Percentiles rank a stretch among this genome's conserved stretches.
Evolutionary conservation across 345 rosid genomes (phyloP).

Genomic region (Eucalyptus curtisii): DNA sequence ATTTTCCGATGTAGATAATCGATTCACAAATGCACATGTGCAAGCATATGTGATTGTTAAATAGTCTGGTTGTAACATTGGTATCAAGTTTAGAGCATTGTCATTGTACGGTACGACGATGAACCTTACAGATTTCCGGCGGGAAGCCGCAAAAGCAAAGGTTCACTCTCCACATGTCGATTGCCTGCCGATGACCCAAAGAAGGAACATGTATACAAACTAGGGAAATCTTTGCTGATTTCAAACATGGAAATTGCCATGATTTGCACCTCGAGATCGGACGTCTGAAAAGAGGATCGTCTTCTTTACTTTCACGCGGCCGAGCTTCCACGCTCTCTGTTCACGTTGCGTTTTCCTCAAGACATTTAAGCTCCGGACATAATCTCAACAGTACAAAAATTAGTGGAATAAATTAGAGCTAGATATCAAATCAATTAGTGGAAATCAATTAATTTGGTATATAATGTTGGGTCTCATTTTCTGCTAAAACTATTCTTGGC

Average conservation of each 20-base stretch:
- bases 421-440: background rate
- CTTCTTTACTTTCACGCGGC: background rate
- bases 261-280: background rate
- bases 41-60: background rate
- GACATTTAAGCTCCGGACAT: background rate
- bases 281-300: accelerated
- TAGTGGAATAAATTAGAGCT: background rate
- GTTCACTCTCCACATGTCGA: accelerated
- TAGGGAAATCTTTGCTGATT: background rate
- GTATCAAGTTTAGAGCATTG: background rate
- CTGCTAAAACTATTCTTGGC: background rate
- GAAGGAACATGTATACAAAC: background rate
- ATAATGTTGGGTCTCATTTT: background rate
- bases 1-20: background rate
- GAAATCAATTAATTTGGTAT: background rate
- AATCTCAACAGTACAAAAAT: background rate
- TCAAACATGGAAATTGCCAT: background rate
- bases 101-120: background rate
- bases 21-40: background rate
- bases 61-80: background rate
- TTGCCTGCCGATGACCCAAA: background rate
- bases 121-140: background rate
- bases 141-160: background rate
- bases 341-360: background rate
- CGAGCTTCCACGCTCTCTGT: background rate